Base-by-base conservation (phyloP, 116 monocot species). In the Zostera marina region DNA sequence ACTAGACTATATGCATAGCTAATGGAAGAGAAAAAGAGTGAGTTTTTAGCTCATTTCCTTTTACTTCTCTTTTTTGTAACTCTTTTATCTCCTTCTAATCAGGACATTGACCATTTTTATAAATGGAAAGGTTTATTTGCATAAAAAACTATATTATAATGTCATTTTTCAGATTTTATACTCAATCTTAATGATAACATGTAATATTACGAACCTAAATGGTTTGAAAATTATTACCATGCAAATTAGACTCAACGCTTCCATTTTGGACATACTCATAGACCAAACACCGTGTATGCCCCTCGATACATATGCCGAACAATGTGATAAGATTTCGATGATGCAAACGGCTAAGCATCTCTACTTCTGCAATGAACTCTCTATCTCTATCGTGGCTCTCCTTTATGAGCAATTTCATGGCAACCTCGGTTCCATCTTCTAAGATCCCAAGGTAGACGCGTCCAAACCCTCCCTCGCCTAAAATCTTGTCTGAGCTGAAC, bases 281-380 rank as follows among this genome's bases (percentile, higher is more conserved):
- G 39, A 88, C 82, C 52, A 88, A 59, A 58, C 87, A 88, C 12
- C 82, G 71, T 26, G 23, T 70, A 25, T 45, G 58, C 41, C 74
- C 74, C 46, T 83, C 82, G 20, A 83, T 68, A 44, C 88, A 88
- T 67, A 83, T 75, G 60, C 88, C 88, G 65, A 88, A 77, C 68
- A 88, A 58, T 56, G 82, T 88, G 64, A 88, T 77, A 47, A 88
- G 77, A 70, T 88, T 88, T 44, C 82, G 82, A 53, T 88, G 88
- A 71, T 88, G 88, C 51, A 88, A 53, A 44, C 88, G 66, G 53
- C 88, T 80, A 22, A 89, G 81, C 81, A 80, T 88, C 56, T 80
- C 88, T 24, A 88, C 77, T 66, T 88, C 87, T 52, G 77, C 77
- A 58, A 88, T 75, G 53, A 88, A 88, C 61, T 88, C 87, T 45